Evolutionary conservation across 2,329 filamentous ascomycete species (phyloP).

Genomic region (Sordariomycetes sp.): DNA sequence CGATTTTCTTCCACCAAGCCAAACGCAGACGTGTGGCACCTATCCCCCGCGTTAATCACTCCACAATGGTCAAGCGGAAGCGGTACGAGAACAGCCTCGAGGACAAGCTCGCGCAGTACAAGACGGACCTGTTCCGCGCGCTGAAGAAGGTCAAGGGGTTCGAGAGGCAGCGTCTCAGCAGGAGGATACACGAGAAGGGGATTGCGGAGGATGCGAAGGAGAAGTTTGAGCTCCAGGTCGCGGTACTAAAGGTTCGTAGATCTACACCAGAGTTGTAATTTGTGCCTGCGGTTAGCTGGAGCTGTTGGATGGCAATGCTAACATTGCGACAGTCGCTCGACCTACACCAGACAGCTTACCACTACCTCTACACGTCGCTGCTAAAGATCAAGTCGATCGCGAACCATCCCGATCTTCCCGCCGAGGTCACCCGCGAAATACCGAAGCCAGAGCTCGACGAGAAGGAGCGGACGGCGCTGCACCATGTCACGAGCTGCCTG

Average conservation of each 20-base stretch:
- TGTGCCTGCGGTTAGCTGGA: not conserved
- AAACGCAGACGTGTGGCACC: not conserved
- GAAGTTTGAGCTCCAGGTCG: conserved; percentile 48
- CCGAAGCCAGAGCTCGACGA: conserved; percentile 36
- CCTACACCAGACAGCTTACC: conserved; percentile 40
- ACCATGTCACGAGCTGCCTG: conserved; percentile 46
- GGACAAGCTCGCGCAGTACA: conserved; percentile 37
- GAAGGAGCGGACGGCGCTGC: conserved; percentile 35
- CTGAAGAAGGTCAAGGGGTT: conserved; percentile 64
- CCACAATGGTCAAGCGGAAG: conserved; percentile 46
- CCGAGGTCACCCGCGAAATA: conserved; percentile 29
- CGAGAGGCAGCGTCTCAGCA: conserved; percentile 64
- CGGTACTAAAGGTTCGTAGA: conserved; percentile 34
- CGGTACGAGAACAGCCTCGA: conserved; percentile 31
- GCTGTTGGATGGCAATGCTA: conserved; percentile 2
- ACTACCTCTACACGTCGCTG: conserved; percentile 40
- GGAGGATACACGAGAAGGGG: conserved; percentile 35
- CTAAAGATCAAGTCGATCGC: conserved; percentile 39
- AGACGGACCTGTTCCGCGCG: conserved; percentile 49
- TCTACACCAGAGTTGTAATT: not conserved
- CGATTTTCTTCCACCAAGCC: not conserved
- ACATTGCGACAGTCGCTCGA: conserved; percentile 34
- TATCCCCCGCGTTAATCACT: not conserved
- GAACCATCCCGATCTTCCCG: conserved; percentile 34
- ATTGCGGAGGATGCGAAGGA: conserved; percentile 33